Evolutionary conservation across 345 rosid species (phyloP).

Genomic region (Draba incana): DNA sequence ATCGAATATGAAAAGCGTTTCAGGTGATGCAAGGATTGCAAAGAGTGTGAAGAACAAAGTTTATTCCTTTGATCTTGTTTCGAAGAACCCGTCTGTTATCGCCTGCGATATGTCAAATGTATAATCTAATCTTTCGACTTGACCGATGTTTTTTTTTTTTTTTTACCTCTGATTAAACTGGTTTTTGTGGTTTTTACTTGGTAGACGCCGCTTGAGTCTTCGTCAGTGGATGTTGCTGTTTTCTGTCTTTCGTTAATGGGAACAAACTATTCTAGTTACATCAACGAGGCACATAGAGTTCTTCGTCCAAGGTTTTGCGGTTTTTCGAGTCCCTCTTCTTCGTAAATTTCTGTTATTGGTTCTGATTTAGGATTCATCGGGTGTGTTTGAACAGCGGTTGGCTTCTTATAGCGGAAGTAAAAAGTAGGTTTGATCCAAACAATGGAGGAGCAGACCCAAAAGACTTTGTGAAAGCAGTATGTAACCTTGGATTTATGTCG

Average conservation of each 20-base stretch:
- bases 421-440: conserved; percentile 92
- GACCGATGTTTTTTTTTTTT: background rate
- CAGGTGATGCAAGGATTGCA: conserved; percentile 91
- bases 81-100: conserved; percentile 76
- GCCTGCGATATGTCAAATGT: conserved; percentile 96
- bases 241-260: conserved; percentile 99
- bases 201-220: conserved; percentile 72
- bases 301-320: conserved; percentile 75
- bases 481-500: conserved; percentile 72
- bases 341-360: background rate
- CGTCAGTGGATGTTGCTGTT: conserved; percentile 80
- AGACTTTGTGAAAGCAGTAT: conserved; percentile 67
- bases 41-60: conserved; percentile 87
- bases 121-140: conserved; percentile 13
- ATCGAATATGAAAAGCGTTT: background rate
- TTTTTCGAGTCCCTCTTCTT: background rate
- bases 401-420: conserved; percentile 97
- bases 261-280: conserved; percentile 72
- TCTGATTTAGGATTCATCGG: background rate
- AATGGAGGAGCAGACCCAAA: conserved; percentile 90
- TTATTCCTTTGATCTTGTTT: conserved; percentile 86
- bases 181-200: conserved; percentile 25
- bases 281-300: conserved; percentile 81
- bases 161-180: background rate
- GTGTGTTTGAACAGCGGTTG: conserved; percentile 60